Evolutionary conservation across 2,329 filamentous ascomycete genomes (phyloP).

Genomic region (Fusarium irregulare): DNA sequence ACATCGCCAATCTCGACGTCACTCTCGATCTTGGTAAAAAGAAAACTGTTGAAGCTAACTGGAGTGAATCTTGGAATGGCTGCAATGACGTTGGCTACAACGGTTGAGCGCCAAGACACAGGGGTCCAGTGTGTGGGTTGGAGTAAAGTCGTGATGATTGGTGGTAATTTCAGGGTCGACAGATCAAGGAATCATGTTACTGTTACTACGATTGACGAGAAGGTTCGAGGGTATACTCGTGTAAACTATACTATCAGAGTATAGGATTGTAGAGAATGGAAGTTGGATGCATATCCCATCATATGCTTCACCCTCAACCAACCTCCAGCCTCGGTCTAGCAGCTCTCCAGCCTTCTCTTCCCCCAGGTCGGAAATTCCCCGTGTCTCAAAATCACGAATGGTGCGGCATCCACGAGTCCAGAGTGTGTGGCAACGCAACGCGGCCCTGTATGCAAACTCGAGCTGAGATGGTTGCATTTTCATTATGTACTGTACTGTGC

Average conservation of each 20-base stretch:
- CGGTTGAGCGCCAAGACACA: conserved; percentile 3
- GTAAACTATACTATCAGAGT: neutral
- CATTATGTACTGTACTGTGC: neutral
- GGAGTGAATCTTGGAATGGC: neutral
- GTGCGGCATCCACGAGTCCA: neutral
- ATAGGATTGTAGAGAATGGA: neutral
- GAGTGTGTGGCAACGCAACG: neutral
- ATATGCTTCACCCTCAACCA: conserved; percentile 10
- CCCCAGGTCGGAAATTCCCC: neutral
- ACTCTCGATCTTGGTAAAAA: neutral
- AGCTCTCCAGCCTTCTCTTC: conserved; percentile 2
- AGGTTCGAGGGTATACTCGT: neutral
- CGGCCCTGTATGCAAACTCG: conserved; percentile 10
- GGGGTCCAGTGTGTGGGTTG: neutral
- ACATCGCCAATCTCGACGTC: neutral
- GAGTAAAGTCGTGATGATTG: neutral
- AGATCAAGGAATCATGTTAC: conserved; percentile 7
- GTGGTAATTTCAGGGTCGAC: conserved; percentile 6
- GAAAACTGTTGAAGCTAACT: neutral
- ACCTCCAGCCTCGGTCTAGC: conserved; percentile 9
- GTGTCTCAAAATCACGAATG: conserved; percentile 1
- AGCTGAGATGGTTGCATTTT: conserved; percentile 28
- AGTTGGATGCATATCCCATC: neutral
- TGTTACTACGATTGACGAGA: neutral
- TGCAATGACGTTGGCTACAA: conserved; percentile 19